Evolutionary conservation across 768 basidiomycete genomes (phyloP).

Genomic region (Holtermanniella nyarrowii): DNA sequence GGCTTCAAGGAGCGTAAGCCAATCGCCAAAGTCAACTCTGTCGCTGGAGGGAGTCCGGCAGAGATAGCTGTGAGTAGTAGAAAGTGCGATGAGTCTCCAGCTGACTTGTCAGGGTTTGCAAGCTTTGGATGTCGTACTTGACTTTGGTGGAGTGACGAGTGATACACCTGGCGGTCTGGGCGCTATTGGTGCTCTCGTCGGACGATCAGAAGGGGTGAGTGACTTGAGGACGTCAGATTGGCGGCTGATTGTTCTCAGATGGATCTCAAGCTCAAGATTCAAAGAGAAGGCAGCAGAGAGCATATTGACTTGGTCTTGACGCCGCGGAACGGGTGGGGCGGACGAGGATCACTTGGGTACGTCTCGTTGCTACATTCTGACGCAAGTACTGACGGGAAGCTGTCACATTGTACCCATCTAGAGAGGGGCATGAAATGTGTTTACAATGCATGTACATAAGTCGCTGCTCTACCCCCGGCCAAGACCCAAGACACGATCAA

Average conservation of each 20-base stretch:
- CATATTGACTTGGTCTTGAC: constrained; percentile 49
- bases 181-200: constrained; percentile 63
- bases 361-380: background rate
- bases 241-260: constrained; percentile 44
- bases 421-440: background rate
- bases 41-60: constrained; percentile 73
- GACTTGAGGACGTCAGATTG: background rate
- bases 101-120: constrained; percentile 13
- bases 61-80: constrained; percentile 61
- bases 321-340: constrained; percentile 73
- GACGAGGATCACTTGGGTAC: constrained; percentile 69
- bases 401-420: background rate
- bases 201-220: constrained; percentile 66
- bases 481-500: background rate
- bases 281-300: constrained; percentile 45
- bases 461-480: too few relatives aligned
- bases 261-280: constrained; percentile 51
- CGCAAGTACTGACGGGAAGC: background rate
- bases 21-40: constrained; percentile 72
- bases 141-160: constrained; percentile 49
- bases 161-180: constrained; percentile 60
- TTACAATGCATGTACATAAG: background rate
- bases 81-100: too few relatives aligned
- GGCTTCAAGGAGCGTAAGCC: constrained; percentile 40
- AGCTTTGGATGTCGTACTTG: constrained; percentile 17